Evolutionary conservation across 768 basidiomycete species (phyloP).

Genomic region (Boletellus emodensis): DNA sequence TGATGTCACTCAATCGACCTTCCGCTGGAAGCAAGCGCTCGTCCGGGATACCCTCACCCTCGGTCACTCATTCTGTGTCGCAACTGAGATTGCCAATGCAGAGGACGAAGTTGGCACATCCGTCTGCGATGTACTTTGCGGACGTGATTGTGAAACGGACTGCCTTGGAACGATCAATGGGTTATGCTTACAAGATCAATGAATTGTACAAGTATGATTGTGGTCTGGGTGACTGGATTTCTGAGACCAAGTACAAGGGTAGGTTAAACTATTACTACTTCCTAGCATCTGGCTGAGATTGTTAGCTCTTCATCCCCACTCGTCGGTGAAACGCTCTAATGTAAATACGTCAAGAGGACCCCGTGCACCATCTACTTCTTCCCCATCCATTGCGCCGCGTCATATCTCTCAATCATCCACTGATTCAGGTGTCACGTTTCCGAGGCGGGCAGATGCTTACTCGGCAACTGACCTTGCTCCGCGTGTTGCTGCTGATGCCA

Average conservation of each 20-base stretch:
- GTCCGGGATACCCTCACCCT: slow-evolving; percentile 24
- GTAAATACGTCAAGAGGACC: slow-evolving; percentile 20
- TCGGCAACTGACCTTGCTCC: slow-evolving; percentile 70
- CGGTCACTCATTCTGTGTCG: slow-evolving; percentile 32
- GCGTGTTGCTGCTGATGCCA: slow-evolving; percentile 42
- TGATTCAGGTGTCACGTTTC: slow-evolving; percentile 75
- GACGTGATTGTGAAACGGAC: slow-evolving; percentile 58
- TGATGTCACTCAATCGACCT: slow-evolving; percentile 37
- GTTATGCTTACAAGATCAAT: slow-evolving; percentile 81
- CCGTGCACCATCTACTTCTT: slow-evolving; percentile 36
- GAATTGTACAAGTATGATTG: slow-evolving; percentile 73
- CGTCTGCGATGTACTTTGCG: slow-evolving; percentile 65
- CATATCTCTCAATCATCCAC: slow-evolving; percentile 70
- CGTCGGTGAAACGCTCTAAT: slow-evolving; percentile 26
- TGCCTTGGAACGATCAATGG: slow-evolving; percentile 61
- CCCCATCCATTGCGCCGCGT: slow-evolving; percentile 53
- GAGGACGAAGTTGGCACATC: slow-evolving; percentile 41
- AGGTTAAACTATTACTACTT: slow-evolving; percentile 1
- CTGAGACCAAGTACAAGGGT: slow-evolving; percentile 55
- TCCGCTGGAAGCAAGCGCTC: slow-evolving; percentile 22
- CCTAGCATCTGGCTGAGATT: slow-evolving; percentile 2
- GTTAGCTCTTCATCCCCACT: slow-evolving; percentile 19
- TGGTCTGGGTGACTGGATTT: slow-evolving; percentile 75
- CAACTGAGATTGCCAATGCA: slow-evolving; percentile 21
- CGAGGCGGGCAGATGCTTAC: slow-evolving; percentile 72